Base-by-base conservation (phyloP, 2,329 filamentous ascomycete genomes). In the Pseudogymnoascus sp. region DNA sequence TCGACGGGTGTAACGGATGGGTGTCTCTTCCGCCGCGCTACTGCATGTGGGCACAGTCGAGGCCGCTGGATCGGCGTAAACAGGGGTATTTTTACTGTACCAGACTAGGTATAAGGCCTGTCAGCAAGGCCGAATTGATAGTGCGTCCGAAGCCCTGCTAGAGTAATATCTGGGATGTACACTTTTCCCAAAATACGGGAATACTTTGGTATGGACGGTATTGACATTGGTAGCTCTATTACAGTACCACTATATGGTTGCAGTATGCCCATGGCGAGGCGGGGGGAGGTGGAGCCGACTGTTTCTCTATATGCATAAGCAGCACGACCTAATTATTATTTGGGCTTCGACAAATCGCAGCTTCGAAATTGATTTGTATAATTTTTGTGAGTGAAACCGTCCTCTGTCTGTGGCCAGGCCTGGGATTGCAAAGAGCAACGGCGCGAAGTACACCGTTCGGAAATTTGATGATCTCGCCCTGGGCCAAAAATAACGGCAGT, bases 41-140 rank as follows among this genome's bases (percentile, higher is more conserved):
- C 47, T 53, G 47, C 47, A 53, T 53, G 47, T 53, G 47, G 47
- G 47, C 47, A 35, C 11, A 53, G 47, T 53, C 47, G 47, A 53
- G 47, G 47, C 47, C 28, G 28, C 47, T 53, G 47, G 28, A 53
- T 53, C 28, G 47, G 28, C 47, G 12, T 20, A 14, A 35, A 35
- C 47, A 53, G 28, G 47, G 47, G 47, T 53, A 53, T 53, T 33
- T 33, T 53, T 14, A 6, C 38, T 41, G 11, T 25, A 25, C 39
- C 12, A 43, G 18, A 7, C 9, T 22, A 30, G 22, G 43, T 30
- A 28, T 25, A 33, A 18, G 47, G 47, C 28, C 47, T 53, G 47
- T 53, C 47, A 53, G 47, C 47, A 53, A 18, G 47, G 47, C n/a
- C 47, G 28, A 53, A 53, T 35, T 53, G 47, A 53, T 53, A 53